These are phyloP conservation scores for Canavalia gladiata DNA, from an alignment of 306 rosid genomes.

Conservation along the genomic window DNA sequence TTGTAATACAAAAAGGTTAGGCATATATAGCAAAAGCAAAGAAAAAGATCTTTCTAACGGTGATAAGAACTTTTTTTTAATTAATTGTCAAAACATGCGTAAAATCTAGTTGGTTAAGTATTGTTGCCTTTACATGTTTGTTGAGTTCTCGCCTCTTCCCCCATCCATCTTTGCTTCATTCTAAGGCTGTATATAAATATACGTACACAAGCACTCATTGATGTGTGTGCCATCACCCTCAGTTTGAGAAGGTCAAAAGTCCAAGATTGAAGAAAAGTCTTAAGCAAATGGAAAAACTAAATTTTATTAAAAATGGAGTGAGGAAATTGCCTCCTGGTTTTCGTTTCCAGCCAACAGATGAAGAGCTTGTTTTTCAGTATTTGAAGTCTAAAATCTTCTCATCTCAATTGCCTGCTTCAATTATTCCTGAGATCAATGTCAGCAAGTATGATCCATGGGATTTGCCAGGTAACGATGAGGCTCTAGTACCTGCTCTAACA, in stretches of 20 bases:
- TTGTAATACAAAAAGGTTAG: not conserved
- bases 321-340: conserved; percentile 92
- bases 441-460: conserved; percentile 88
- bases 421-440: conserved; percentile 78
- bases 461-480: conserved; percentile 62
- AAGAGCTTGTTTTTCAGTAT: conserved; percentile 85
- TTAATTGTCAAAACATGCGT: conserved; percentile 2
- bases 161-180: conserved; percentile 7
- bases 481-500: not conserved
- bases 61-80: conserved; percentile 29
- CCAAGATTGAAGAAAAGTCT: not conserved
- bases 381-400: conserved; percentile 76
- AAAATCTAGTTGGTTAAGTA: conserved; percentile 35
- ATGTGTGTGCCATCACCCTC: conserved; percentile 2
- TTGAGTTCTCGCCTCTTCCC: not conserved
- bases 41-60: conserved; percentile 28
- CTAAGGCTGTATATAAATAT: conserved; percentile 1
- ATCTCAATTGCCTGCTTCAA: conserved; percentile 72
- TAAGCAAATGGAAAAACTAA: conserved; percentile 57
- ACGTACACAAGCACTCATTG: not conserved
- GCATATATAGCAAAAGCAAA: conserved; percentile 32
- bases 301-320: conserved; percentile 60
- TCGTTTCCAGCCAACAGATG: conserved; percentile 92
- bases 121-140: conserved; percentile 16
- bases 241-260: conserved; percentile 6